phyloP scores from a whole-genome alignment of 2,329 filamentous ascomycete species.

The Magnaporthiopsis poae region DNA sequence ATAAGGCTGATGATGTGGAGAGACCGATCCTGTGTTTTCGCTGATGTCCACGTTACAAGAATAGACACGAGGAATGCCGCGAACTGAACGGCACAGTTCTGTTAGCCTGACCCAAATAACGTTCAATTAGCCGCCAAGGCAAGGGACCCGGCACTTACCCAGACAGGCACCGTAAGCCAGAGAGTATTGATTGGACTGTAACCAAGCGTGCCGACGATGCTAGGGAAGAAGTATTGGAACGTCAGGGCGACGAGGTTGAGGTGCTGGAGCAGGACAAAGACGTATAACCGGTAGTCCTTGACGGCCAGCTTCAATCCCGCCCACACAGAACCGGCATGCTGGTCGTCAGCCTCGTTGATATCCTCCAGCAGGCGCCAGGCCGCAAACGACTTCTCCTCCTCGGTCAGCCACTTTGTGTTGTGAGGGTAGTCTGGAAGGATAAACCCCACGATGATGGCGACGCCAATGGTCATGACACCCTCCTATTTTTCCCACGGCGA shows the following conservation, averaged over 20 bases:
- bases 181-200: constrained; percentile 45
- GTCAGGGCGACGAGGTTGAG: constrained; percentile 41
- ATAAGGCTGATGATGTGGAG: constrained; percentile 46
- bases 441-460: constrained; percentile 11
- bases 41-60: constrained; percentile 44
- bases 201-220: constrained; percentile 50
- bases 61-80: constrained; percentile 44
- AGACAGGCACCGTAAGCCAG: constrained; percentile 48
- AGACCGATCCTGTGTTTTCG: constrained; percentile 43
- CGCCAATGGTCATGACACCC: constrained; percentile 22
- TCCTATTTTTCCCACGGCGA: constrained; percentile 17
- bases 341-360: constrained; percentile 17
- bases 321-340: constrained; percentile 12
- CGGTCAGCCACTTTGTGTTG: constrained; percentile 12
- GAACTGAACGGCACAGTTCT: constrained; percentile 21
- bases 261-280: constrained; percentile 46
- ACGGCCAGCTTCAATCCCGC: constrained; percentile 19
- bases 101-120: neutral
- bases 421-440: constrained; percentile 14
- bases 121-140: neutral
- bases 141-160: constrained; percentile 25
- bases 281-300: constrained; percentile 32
- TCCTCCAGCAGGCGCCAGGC: constrained; percentile 13
- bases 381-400: constrained; percentile 14
- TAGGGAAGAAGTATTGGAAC: constrained; percentile 58